Conservation (phyloP, 176 grass and related monocot species). For the Oryza australiensis region DNA sequence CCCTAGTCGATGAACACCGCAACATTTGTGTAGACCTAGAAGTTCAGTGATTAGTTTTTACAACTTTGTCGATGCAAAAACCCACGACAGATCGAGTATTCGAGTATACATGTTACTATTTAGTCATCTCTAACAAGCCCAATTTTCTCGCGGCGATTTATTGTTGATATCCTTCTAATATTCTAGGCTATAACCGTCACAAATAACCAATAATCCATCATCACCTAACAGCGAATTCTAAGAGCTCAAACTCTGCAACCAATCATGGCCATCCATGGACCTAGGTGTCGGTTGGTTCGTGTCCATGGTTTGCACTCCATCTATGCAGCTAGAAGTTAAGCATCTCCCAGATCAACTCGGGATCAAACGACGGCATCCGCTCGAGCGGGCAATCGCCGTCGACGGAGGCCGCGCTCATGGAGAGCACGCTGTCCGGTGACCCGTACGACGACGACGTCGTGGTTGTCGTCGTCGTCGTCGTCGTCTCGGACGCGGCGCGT, state of each 20-base stretch:
- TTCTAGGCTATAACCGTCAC: slow-evolving; percentile 24
- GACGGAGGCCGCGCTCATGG: slow-evolving; percentile 7
- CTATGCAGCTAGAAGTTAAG: slow-evolving; percentile 53
- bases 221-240: slow-evolving; percentile 25
- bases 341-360: slow-evolving; percentile 89
- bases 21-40: background rate
- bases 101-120: slow-evolving; percentile 8
- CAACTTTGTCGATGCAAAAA: slow-evolving; percentile 37
- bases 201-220: slow-evolving; percentile 17
- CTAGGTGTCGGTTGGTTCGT: background rate
- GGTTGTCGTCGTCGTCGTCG: background rate
- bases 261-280: slow-evolving; percentile 23
- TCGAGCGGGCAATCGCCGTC: slow-evolving; percentile 60
- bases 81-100: slow-evolving; percentile 22
- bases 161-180: slow-evolving; percentile 31
- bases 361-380: slow-evolving; percentile 80
- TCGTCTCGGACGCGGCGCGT: slow-evolving; percentile 27
- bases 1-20: background rate
- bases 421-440: slow-evolving; percentile 32
- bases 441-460: slow-evolving; percentile 26
- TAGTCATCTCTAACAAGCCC: slow-evolving; percentile 18
- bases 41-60: slow-evolving; percentile 19
- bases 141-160: slow-evolving; percentile 36
- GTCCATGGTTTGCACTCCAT: slow-evolving; percentile 13
- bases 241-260: slow-evolving; percentile 20